Base-by-base conservation (phyloP, 352 stramenopile genomes). In the Phytopythium helicoides region DNA sequence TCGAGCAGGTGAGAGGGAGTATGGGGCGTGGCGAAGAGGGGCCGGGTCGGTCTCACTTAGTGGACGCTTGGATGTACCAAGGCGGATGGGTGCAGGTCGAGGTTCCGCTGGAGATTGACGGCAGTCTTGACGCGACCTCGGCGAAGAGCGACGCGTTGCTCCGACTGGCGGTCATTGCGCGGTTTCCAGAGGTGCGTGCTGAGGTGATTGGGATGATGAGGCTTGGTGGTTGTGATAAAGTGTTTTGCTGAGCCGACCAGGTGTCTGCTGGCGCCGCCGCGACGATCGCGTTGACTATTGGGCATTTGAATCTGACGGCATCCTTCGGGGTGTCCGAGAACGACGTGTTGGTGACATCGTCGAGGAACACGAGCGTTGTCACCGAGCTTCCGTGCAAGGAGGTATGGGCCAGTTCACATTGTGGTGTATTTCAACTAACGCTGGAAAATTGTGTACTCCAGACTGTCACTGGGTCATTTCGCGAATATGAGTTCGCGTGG, bases 401-500 rank as follows among this genome's bases (percentile, higher is more conserved):
- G 59, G 73, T 81, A 18, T 26, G 39, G 42, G n/a, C 18, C 15
- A 47, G n/a, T 47, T 8, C 6, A n/a, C 1, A 21, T 28, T 11
- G 40, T 33, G 28, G 5, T 33, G 5, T 9, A 9, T 10, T 33
- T 9, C 28, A 33, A 33, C 28, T 33, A 33, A 33, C 28, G 5
- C 11, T 18, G 33, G 16, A 12, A 36, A 11, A 26, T 0, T 7
- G 7, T 45, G 12, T 12, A 21, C 45, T 7, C 23, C 35, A 85
- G 71, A 52, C 76, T 36, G 45, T 69, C 36, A 31, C 56, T 0
- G 60, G 66, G 33, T 25, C 47, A 7, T 66, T 74, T 25, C 68
- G 69, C 16, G 47, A 68, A 14, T 42, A 80, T 19, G 58, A 63
- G 1, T 81, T 81, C 40, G 60, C 66, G 23, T 85, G 73, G 73